These are phyloP conservation scores for Salix koriyanagi DNA, from an alignment of 345 rosid genomes.

Conservation along the genomic window DNA sequence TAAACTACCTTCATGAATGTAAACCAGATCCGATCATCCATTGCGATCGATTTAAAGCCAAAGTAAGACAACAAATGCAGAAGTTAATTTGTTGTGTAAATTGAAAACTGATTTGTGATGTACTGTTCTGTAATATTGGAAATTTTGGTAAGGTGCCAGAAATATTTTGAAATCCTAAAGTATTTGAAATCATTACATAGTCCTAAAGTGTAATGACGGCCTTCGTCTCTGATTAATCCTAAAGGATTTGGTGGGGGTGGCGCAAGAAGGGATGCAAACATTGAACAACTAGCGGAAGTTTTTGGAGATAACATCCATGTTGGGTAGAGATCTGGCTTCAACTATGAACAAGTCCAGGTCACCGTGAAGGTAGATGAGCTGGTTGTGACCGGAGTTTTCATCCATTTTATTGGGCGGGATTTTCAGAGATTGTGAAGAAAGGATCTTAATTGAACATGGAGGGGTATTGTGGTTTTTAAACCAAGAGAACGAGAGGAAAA, in stretches of 20 bases:
- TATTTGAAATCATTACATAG: too few species aligned
- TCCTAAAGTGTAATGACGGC: too few species aligned
- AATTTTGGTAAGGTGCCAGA: too few species aligned
- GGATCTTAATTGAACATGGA: not conserved
- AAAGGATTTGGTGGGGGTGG: not conserved
- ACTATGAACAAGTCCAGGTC: slow-evolving; percentile 66
- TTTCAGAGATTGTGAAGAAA: not conserved
- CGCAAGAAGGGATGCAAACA: not conserved
- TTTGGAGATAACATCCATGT: slow-evolving; percentile 34
- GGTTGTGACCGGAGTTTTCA: not conserved
- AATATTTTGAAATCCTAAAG: too few species aligned
- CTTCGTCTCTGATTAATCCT: too few species aligned
- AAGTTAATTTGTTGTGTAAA: too few species aligned
- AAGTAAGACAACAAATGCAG: too few species aligned
- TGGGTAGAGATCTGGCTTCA: slow-evolving; percentile 59
- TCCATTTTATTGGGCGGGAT: slow-evolving; percentile 14
- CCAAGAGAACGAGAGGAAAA: not conserved
- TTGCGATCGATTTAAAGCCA: too few species aligned
- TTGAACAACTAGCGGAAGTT: not conserved
- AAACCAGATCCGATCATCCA: too few species aligned
- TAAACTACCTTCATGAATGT: too few species aligned
- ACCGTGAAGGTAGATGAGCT: slow-evolving; percentile 54
- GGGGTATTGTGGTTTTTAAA: not conserved
- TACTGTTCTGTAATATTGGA: too few species aligned
- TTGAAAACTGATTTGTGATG: too few species aligned